Evolutionary conservation across 305 asterid genomes (phyloP).

Genomic region (Fraxinus angustifolia): DNA sequence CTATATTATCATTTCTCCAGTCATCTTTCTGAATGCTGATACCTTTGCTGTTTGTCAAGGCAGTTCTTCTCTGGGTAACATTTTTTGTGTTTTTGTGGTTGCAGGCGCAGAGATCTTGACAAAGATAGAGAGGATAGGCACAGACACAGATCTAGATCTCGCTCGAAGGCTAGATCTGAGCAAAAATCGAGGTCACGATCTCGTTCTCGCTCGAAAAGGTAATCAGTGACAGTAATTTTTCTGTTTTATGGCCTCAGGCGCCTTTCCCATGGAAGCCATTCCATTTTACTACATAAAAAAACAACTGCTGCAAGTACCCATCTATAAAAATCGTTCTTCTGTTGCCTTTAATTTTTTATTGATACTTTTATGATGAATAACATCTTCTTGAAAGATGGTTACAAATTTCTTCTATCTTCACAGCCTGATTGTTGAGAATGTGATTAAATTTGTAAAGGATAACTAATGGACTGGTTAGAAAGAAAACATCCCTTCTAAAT

Average conservation of each 20-base stretch:
- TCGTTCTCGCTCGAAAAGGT: constrained; percentile 82
- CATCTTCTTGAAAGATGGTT: background rate
- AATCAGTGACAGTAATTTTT: constrained; percentile 16
- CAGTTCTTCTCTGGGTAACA: background rate
- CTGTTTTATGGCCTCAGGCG: background rate
- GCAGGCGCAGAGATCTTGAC: constrained; percentile 71
- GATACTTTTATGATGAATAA: background rate
- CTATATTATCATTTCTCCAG: background rate
- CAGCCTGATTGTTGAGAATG: background rate
- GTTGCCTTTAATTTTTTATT: background rate
- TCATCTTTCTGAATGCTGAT: background rate
- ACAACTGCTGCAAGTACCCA: background rate
- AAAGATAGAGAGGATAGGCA: constrained; percentile 76
- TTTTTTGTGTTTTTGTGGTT: constrained; percentile 19
- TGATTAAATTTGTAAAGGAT: background rate
- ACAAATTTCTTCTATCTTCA: background rate
- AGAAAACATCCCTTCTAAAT: background rate
- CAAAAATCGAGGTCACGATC: constrained; percentile 78
- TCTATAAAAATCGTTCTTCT: background rate
- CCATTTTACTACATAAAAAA: background rate
- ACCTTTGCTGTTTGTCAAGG: background rate
- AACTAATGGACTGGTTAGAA: background rate
- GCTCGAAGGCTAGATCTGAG: constrained; percentile 61
- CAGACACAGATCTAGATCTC: constrained; percentile 64
- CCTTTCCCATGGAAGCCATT: background rate